Evolutionary conservation across 352 stramenopile species (phyloP), one percentile per base, ranked within the genome.

Genomic region (Pythium periplocum): DNA sequence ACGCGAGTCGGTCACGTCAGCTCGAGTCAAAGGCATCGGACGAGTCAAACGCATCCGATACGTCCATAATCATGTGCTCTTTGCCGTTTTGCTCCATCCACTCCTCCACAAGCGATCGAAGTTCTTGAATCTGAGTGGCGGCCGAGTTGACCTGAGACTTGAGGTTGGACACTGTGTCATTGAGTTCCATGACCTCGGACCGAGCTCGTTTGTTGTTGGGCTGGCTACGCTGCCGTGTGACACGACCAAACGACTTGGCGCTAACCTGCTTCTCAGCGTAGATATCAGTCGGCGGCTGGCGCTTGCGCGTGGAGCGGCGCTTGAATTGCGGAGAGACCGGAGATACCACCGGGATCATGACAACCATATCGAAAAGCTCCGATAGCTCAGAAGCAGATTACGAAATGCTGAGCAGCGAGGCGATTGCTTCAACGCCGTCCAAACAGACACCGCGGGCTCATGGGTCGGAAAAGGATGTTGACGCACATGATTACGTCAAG

Each of bases 231-330:
- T 12, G 38, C 38, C 38, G 38, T 12, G 38, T 26, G 17, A 26
- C 17, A 0, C 17, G 17, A 26, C 17, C 17, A 26, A 26, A 26
- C 17, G 17, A 26, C 17, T 26, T 26, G 17, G 17, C 17, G 17
- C 17, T 26, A 26, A 26, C 7, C 38, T 8, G 38, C 38, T 12
- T 42, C 7, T 42, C 7, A 42, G 12, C 12, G 38, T 42, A 12
- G 12, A 42, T 42, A 1, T 42, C 7, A 42, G 12, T 42, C 12
- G 59, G 59, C 2, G 53, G 52, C 38, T 61, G 53, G 52, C 59
- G 59, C 53, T 66, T 66, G 59, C 59, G 57, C 3, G 44, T 61
- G 33, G 59, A 66, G 11, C 59, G 59, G 6, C 53, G 52, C 48
- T 61, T 66, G 6, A 61, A 12, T 2, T 30, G 44, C 0, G 59